Evolutionary conservation across 1,139 yeast genomes (phyloP), one percentile per base, ranked within the genome.

Genomic region (Blastobotrys arbuscula): DNA sequence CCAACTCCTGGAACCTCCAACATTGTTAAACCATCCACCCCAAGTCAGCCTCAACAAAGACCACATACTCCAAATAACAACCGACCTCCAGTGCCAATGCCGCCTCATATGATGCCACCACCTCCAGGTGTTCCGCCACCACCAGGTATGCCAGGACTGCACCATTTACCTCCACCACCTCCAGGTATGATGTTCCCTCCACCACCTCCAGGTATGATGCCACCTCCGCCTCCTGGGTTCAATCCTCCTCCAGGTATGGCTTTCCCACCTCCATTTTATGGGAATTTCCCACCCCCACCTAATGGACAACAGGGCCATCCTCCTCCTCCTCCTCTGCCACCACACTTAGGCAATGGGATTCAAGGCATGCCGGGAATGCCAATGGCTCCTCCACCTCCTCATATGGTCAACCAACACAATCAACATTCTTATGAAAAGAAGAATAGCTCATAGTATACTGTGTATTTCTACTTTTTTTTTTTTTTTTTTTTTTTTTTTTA

Each of bases 141-240:
- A n/a, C 58, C 59, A 26, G 57, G 56, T 7, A 47, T 54, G 48
- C 48, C 33, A 26, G 44, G 48, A 26, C 34, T 34, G 15, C 45
- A 49, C 20, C 49, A 40, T 36, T 54, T 53, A 1, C 51, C 49
- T 15, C 55, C 50, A 24, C 57, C 54, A 18, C 58, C 58, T 1
- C 56, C 55, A 5, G 57, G 55, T 7, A 56, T 50, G 20, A 55
- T 55, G 2, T 47, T 50, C 36, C 57, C 50, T 15, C 48, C 47
- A 9, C 50, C 50, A 18, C 45, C 45, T 10, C 44, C 45, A 16
- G 39, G 39, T 4, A 35, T 35, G 39, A n/a, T 15, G 20, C 50
- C 50, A n/a, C 50, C 50, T 10, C 49, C 43, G 6, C 48, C 36
- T 9, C 39, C 36, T 12, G 47, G 47, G 7, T 19, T 19, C 10